Evolutionary conservation across 1,139 yeast genomes (phyloP).

Genomic region (Kodamaea fungicola): DNA sequence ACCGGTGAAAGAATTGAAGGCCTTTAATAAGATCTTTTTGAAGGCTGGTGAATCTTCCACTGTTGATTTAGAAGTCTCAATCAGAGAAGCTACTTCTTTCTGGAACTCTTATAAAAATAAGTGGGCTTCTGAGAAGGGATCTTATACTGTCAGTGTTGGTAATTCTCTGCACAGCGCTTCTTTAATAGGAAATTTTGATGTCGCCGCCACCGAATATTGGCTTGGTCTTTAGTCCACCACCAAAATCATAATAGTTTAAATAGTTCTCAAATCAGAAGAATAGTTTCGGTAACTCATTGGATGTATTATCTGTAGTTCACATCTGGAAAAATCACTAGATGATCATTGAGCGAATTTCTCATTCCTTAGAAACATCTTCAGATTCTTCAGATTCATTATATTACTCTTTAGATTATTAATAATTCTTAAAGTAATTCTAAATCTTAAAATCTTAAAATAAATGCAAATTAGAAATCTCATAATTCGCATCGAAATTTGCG

Average conservation of each 20-base stretch:
- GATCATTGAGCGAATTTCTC: too few relatives aligned
- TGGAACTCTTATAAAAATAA: slow-evolving; percentile 46
- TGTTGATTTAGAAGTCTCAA: slow-evolving; percentile 30
- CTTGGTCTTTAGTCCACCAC: slow-evolving; percentile 9
- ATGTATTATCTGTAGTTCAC: too few relatives aligned
- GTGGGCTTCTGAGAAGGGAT: slow-evolving; percentile 52
- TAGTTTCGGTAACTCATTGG: too few relatives aligned
- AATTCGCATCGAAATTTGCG: background rate
- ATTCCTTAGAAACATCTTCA: too few relatives aligned
- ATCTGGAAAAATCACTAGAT: too few relatives aligned
- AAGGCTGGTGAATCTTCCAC: slow-evolving; percentile 36
- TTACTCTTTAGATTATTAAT: too few relatives aligned
- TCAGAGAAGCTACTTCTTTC: slow-evolving; percentile 53
- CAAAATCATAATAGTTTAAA: too few relatives aligned
- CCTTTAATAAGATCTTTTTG: slow-evolving; percentile 46
- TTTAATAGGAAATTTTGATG: slow-evolving; percentile 9
- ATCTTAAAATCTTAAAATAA: too few relatives aligned
- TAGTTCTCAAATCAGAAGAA: too few relatives aligned
- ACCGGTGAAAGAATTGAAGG: slow-evolving; percentile 59
- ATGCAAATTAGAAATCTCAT: too few relatives aligned
- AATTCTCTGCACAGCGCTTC: slow-evolving; percentile 23
- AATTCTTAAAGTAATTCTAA: too few relatives aligned
- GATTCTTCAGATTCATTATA: too few relatives aligned
- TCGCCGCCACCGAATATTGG: slow-evolving; percentile 9
- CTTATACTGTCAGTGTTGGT: slow-evolving; percentile 47